Evolutionary conservation across 2,329 filamentous ascomycete species (phyloP), one percentile per base, ranked within the genome.

Genomic region (Colletotrichum caudatum): DNA sequence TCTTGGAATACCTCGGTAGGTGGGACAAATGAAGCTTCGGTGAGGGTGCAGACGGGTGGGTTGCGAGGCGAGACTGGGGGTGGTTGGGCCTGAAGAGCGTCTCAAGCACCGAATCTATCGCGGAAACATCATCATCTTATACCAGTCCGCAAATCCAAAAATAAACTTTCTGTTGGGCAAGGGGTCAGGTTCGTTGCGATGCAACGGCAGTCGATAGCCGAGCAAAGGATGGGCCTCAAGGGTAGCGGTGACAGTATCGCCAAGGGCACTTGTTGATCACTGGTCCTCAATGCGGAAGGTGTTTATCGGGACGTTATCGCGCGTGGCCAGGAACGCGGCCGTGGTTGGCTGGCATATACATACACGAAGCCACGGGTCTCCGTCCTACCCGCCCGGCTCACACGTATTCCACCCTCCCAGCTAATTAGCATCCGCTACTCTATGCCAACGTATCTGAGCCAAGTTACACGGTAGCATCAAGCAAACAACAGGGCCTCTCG

Each of bases 321-420:
- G 64, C 72, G 72, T 72, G 71, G 50, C 46, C 64, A 72, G 71
- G 68, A 66, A 71, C 64, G 46, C 54, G 35, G 46, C 50, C 41
- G 64, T 66, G 71, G 71, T 73, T 73, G 71, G 71, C 58, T 64
- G 67, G 18, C 41, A 56, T n/a, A 29, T 23, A 16, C 41, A 56
- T n/a, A 29, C 33, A 16, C 8, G 23, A 23, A 33, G 33, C n/a
- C 48, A 63, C 39, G 58, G 46, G 37, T 48, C 41, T n/a, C 46
- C n/a, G 59, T 29, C 46, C 33, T 12, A 5, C 3, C 33, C 29
- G 35, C 35, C 35, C 33, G 23, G 41, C 33, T 48, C 59, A 51
- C n/a, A 26, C 46, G 9, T 39, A 46, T 18, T n/a, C 50, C 35
- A 23, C 44, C 20, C 41, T 48, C 39, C 3, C 16, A n/a, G 23